Conservation (phyloP, 2,329 filamentous ascomycete genomes). For the Colletotrichum eleusines region DNA sequence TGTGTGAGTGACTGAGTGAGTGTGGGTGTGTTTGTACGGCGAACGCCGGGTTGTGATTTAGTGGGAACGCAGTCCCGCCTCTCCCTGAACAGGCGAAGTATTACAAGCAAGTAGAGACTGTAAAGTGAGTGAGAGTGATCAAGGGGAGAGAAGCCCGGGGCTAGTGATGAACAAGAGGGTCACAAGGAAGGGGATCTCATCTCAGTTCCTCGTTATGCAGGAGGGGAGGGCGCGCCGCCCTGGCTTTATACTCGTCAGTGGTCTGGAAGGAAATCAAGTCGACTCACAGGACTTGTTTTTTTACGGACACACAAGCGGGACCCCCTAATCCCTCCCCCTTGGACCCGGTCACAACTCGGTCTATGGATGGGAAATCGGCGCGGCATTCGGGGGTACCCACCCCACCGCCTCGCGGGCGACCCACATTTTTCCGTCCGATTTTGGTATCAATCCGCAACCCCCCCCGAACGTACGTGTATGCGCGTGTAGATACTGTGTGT, state of each 20-base stretch:
- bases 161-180: not conserved
- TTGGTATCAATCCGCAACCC: constrained; percentile 16
- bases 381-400: constrained; percentile 39
- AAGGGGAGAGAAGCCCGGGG: constrained; percentile 10
- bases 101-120: not conserved
- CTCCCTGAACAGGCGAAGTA: not conserved
- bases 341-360: constrained; percentile 39
- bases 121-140: not conserved
- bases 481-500: too few relatives aligned
- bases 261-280: not conserved
- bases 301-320: too few relatives aligned
- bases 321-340: too few relatives aligned
- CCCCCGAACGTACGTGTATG: too few relatives aligned
- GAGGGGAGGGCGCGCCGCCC: not conserved
- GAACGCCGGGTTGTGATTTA: not conserved
- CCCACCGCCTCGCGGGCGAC: constrained; percentile 12
- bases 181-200: not conserved
- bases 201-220: not conserved
- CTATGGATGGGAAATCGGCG: constrained; percentile 25
- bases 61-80: not conserved
- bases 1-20: too few relatives aligned
- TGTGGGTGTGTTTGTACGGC: not conserved
- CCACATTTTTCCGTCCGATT: constrained; percentile 36
- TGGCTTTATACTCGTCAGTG: constrained; percentile 24
- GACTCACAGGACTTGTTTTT: not conserved